Evolutionary conservation across 2,329 filamentous ascomycete species (phyloP).

Genomic region (Sphaerulina populicola): DNA sequence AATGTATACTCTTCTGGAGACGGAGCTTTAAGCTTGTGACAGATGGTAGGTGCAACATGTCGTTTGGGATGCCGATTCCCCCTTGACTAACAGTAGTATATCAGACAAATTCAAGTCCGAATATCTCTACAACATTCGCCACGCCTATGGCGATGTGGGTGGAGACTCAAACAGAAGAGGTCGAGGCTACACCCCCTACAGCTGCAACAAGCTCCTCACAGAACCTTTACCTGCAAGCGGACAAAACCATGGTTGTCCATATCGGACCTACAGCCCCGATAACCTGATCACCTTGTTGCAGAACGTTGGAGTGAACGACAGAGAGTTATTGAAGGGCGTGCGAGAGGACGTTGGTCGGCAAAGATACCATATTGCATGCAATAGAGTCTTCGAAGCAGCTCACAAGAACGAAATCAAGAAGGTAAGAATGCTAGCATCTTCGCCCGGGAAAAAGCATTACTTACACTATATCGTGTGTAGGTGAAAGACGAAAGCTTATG

Average conservation of each 20-base stretch:
- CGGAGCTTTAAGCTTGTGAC: constrained; percentile 74
- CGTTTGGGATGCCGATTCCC: not conserved
- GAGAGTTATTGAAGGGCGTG: constrained; percentile 68
- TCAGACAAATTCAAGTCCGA: constrained; percentile 89
- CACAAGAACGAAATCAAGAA: constrained; percentile 56
- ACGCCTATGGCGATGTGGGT: constrained; percentile 88
- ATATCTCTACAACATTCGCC: constrained; percentile 94
- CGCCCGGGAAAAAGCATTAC: not conserved
- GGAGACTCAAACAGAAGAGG: constrained; percentile 82
- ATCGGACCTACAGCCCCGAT: constrained; percentile 81
- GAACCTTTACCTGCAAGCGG: constrained; percentile 80
- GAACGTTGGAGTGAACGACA: constrained; percentile 68
- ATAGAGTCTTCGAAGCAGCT: constrained; percentile 81
- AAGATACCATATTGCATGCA: constrained; percentile 92
- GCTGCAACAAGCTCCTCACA: constrained; percentile 88
- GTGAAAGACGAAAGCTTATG: constrained; percentile 43
- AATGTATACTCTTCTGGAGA: constrained; percentile 88
- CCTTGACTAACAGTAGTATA: not conserved
- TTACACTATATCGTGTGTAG: constrained; percentile 12
- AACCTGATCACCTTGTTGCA: constrained; percentile 73
- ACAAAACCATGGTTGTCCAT: constrained; percentile 87
- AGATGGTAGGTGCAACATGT: constrained; percentile 42
- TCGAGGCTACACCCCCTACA: constrained; percentile 81
- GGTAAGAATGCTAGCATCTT: constrained; percentile 18
- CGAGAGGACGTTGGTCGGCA: constrained; percentile 82